phyloP scores from a whole-genome alignment of 2,329 filamentous ascomycete species.

The Neonectria ditissima region DNA sequence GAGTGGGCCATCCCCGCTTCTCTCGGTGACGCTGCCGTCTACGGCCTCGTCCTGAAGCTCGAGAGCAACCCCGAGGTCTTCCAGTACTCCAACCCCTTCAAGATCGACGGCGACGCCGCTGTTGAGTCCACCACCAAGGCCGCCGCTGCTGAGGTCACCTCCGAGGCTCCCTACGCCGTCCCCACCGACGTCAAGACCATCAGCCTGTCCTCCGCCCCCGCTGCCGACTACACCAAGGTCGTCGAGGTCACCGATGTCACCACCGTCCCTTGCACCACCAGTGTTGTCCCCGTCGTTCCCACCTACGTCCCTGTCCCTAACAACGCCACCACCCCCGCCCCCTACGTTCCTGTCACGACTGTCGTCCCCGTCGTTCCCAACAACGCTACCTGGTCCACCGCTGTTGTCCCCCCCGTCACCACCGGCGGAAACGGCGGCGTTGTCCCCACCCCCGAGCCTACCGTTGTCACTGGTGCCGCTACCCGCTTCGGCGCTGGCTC shows the following conservation, averaged over 20 bases:
- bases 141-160: constrained; percentile 40
- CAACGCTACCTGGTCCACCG: constrained; percentile 34
- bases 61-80: constrained; percentile 61
- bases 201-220: constrained; percentile 40
- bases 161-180: constrained; percentile 31
- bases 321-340: constrained; percentile 18
- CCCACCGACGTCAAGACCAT: constrained; percentile 49
- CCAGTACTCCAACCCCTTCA: constrained; percentile 74
- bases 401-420: constrained; percentile 42
- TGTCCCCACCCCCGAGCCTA: constrained; percentile 23
- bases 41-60: constrained; percentile 68
- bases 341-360: constrained; percentile 29
- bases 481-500: constrained; percentile 52
- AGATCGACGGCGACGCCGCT: constrained; percentile 54
- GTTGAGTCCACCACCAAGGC: constrained; percentile 34
- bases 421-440: constrained; percentile 29
- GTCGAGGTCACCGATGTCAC: constrained; percentile 35
- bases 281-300: not conserved
- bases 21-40: constrained; percentile 60
- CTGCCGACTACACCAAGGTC: constrained; percentile 40
- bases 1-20: constrained; percentile 62
- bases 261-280: constrained; percentile 41
- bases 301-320: constrained; percentile 18
- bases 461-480: constrained; percentile 39
- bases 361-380: constrained; percentile 13